phyloP scores from a whole-genome alignment of 257 asterid genomes.

The Thymus mandschuricus region DNA sequence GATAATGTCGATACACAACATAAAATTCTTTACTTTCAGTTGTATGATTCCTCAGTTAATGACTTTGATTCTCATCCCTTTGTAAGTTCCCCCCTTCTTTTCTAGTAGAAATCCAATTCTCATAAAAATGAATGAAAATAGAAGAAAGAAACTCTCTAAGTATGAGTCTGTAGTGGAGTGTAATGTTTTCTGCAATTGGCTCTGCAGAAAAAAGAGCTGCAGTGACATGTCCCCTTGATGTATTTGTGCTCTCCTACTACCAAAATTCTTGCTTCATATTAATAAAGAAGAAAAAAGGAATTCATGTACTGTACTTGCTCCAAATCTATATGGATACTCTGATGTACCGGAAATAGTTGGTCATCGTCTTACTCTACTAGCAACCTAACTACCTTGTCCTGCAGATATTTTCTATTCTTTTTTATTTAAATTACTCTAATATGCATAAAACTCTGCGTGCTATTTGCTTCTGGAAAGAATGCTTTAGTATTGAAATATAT shows the following conservation, averaged over 20 bases:
- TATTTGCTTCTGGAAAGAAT: not conserved
- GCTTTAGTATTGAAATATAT: not conserved
- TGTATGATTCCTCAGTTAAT: too few species aligned
- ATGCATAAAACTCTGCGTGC: not conserved
- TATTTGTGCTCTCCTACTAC: not conserved
- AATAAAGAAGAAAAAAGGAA: not conserved
- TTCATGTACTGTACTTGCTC: not conserved
- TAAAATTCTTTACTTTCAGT: too few species aligned
- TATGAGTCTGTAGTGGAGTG: too few species aligned
- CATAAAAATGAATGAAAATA: too few species aligned
- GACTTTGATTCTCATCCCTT: too few species aligned
- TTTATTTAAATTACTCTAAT: not conserved
- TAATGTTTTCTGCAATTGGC: not conserved
- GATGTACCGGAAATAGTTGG: not conserved
- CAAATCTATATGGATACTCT: not conserved
- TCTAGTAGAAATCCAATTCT: too few species aligned
- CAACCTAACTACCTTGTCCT: slow-evolving; percentile 3
- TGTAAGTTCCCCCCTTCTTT: too few species aligned
- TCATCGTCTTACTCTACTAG: not conserved
- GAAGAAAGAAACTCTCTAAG: too few species aligned
- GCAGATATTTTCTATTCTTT: slow-evolving; percentile 1
- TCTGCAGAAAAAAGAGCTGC: not conserved
- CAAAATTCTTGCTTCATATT: not conserved
- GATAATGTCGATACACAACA: too few species aligned
- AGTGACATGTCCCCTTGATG: not conserved